Evolutionary conservation across 2,329 filamentous ascomycete genomes (phyloP), one percentile per base, ranked within the genome.

Genomic region (Pestalotiopsis sp.): DNA sequence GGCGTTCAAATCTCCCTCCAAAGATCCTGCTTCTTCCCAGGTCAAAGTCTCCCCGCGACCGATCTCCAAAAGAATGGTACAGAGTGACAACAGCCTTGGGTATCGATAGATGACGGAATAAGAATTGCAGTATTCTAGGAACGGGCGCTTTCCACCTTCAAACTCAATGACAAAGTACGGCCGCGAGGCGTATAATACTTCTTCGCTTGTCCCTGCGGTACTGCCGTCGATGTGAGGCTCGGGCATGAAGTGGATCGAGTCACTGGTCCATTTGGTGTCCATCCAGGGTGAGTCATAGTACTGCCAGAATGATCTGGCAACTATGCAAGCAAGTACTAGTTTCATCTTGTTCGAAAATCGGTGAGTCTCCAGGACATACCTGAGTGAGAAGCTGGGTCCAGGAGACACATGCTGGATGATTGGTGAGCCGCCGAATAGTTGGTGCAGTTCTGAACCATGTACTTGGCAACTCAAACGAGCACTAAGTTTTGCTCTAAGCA

Each of bases 271-370:
- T 3, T 4, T 23, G 38, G 12, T 45, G 13, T 45, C 23, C 36
- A 41, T 41, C 60, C 60, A 63, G 6, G 60, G 60, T 12, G 60
- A 41, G n/a, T 63, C 60, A 17, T 63, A 63, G 20, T 41, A 63
- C 60, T 63, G 60, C 27, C 36, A 63, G 36, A 63, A 41, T 12
- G 60, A 63, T 13, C n/a, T 38, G 14, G 60, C 60, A 23, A 63
- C 14, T 63, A 45, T 63, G 9, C 38, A 38, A 9, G 36, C 38
- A n/a, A 63, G 31, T 1, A 63, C 36, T 25, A 63, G 14, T 14
- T 63, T 45, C 60, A 63, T 63, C 17, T 25, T 63, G 36, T 63
- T 63, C 25, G 60, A 63, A 1, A 63, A 11, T 7, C 60, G 60
- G 5, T 63, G 45, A 25, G 36, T 63, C 0, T 63, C 36, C 17